Evolutionary conservation across 306 rosid genomes (phyloP).

Genomic region (Spatholobus suberectus): DNA sequence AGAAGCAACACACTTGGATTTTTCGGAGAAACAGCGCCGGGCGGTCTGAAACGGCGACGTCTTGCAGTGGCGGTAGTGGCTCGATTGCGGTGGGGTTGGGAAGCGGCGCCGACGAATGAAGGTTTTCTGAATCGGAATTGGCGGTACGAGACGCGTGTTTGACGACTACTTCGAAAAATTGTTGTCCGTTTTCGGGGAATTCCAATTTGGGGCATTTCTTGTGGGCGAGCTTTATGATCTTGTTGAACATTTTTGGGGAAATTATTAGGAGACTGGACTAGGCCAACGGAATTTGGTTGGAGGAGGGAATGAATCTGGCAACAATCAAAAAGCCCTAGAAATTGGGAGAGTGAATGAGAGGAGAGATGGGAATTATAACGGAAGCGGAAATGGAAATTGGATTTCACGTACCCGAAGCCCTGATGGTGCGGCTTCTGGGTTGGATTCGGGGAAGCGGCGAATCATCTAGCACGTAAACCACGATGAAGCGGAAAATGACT

Average conservation of each 20-base stretch:
- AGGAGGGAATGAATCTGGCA: background rate
- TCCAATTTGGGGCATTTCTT: conserved; percentile 55
- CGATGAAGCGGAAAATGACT: conserved; percentile 19
- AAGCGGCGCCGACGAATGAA: background rate
- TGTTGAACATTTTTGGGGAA: conserved; percentile 56
- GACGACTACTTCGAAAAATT: conserved; percentile 52
- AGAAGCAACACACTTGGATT: conserved; percentile 57
- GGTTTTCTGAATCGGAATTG: conserved; percentile 35
- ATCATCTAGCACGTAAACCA: background rate
- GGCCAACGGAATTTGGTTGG: background rate
- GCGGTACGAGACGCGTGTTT: conserved; percentile 65
- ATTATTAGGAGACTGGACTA: background rate
- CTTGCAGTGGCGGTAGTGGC: conserved; percentile 56
- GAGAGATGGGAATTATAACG: background rate
- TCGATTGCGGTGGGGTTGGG: conserved; percentile 48
- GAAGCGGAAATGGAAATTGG: background rate
- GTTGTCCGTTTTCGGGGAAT: conserved; percentile 46
- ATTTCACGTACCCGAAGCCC: background rate
- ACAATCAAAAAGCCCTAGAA: conserved; percentile 25
- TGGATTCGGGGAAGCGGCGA: conserved; percentile 9
- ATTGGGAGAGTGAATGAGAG: background rate
- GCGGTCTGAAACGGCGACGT: conserved; percentile 57
- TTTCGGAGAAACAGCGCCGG: conserved; percentile 54
- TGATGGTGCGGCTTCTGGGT: background rate
- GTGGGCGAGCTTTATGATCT: conserved; percentile 69